Evolutionary conservation across 257 asterid genomes (phyloP), one percentile per base, ranked within the genome.

Genomic region (Scutellaria minor): DNA sequence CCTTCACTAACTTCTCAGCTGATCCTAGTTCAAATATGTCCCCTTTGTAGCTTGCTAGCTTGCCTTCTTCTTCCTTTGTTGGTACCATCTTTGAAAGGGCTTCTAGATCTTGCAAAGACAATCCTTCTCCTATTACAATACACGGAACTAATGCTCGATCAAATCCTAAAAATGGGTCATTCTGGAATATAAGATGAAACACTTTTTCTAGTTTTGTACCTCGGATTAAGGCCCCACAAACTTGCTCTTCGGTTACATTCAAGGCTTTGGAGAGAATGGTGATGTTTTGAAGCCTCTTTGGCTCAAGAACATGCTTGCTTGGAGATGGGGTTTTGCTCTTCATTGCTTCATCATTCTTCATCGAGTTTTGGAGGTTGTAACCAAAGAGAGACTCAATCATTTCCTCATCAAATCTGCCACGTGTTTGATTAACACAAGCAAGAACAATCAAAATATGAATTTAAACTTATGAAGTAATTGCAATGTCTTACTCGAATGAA

Each of bases 321-420:
- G 99, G 99, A 37, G 97, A 94, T 13, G 97, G 91, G 6, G 90
- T 85, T 79, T 91, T 94, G 84, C 88, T 86, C 77, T 78, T 91
- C 37, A 31, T 31, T 39, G 64, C 60, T 54, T 88, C 97, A 18
- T 87, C 99, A 15, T 64, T 89, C 80, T 83, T 89, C 53, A 71
- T 73, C 0, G 90, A 62, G 14, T 79, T 86, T 79, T 91, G 96
- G 55, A 91, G 81, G 78, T 91, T 89, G 87, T 91, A 94, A 68
- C 99, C 88, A 54, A 91, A 94, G 31, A 94, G 96, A 0, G 97
- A 88, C 80, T 94, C 97, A 3, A 94, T 89, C 97, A 89, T 94
- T 70, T 89, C 96, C 86, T 94, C 97, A 45, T 94, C 99, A 64
- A 94, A 94, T 73, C 99, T 94, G 85, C 65, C 59, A 22, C 20